These are phyloP conservation scores for Poronia punctata DNA, from an alignment of 495 filamentous ascomycete genomes.

Conservation along the genomic window DNA sequence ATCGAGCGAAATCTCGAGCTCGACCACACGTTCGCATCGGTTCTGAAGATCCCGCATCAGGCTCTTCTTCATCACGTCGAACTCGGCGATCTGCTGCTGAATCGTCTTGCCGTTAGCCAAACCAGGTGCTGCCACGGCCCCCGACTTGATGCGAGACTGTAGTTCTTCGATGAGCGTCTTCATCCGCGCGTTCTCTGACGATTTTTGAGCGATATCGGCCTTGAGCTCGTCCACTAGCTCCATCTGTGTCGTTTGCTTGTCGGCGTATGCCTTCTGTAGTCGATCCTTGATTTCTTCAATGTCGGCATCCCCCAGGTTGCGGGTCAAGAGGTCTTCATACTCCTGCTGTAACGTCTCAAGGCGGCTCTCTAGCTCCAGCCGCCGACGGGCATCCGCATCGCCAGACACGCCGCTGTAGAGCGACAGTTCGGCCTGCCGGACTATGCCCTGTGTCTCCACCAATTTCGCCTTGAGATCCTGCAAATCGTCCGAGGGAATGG, in stretches of 20 bases:
- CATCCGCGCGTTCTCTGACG: conserved; percentile 69
- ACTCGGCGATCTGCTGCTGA: conserved; percentile 95
- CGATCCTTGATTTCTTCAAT: conserved; percentile 74
- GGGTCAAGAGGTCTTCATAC: conserved; percentile 72
- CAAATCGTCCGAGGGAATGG: conserved; percentile 74
- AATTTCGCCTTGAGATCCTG: conserved; percentile 67
- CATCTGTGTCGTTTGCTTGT: conserved; percentile 62
- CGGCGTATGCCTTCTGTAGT: conserved; percentile 66
- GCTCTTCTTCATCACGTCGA: conserved; percentile 99
- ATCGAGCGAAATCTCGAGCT: conserved; percentile 93
- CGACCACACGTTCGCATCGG: conserved; percentile 93
- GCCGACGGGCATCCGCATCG: conserved; percentile 58
- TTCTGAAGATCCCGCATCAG: conserved; percentile 98
- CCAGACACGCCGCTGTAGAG: conserved; percentile 49
- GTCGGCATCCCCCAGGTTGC: conserved; percentile 72
- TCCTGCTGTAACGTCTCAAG: conserved; percentile 66
- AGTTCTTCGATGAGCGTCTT: conserved; percentile 68
- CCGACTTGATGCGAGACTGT: conserved; percentile 60
- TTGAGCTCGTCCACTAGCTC: conserved; percentile 66
- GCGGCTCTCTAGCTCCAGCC: conserved; percentile 66
- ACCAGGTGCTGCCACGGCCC: conserved; percentile 45
- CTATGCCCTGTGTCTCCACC: conserved; percentile 82
- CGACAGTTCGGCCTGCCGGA: conserved; percentile 86
- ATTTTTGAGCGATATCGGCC: conserved; percentile 61
- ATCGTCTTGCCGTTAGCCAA: conserved; percentile 81